Evolutionary conservation across 192 early-diverging fungal genomes (phyloP), one percentile per base, ranked within the genome.

Genomic region (Martensiomyces pterosporus): DNA sequence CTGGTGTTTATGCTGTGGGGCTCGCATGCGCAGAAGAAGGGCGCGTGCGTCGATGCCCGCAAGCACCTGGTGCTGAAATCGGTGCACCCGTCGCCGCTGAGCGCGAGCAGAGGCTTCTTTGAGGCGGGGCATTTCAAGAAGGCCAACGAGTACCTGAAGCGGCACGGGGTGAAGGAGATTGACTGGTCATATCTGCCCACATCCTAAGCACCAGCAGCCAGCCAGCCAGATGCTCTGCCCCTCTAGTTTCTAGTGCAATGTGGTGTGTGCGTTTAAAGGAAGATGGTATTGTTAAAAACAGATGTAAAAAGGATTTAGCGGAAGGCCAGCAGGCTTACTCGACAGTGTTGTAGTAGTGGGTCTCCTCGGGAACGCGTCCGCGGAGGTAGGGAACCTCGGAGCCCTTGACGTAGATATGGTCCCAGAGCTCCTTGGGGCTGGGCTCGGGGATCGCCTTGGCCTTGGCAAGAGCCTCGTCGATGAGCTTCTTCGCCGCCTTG

Each of bases 1-100:
- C 76, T 93, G 6, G 95, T 98, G 36, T 98, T 98, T 73, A 82
- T 98, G 68, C 78, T 97, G 18, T 98, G 95, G 93, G 95, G 95
- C 16, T 56, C 72, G 17, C 83, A 86, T 56, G 92, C 92, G 18
- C 89, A 91, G 61, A 92, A 92, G 74, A 91, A 92, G 46, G 88
- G 87, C 12, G 55, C 69, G 1, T 49, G 44, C 5, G 82, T 97
- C 24, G 82, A 95, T 44, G 80, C 76, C 55, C 79, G 78, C 49
- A 85, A 84, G 60, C 93, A 98, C 59, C 56, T 89, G 45, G 86
- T 98, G 4, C 69, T 98, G 32, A 82, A 81, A 34, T 69, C 85
- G 1, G 87, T 82, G n/a, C 95, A 98, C 58, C 95, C 95, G 49
- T 88, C 85, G 12, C 95, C 95, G 18, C 54, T 98, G 9, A 86